These are phyloP conservation scores for Xylaria sp. DNA, from an alignment of 2,329 filamentous ascomycete genomes.

Conservation along the genomic window DNA sequence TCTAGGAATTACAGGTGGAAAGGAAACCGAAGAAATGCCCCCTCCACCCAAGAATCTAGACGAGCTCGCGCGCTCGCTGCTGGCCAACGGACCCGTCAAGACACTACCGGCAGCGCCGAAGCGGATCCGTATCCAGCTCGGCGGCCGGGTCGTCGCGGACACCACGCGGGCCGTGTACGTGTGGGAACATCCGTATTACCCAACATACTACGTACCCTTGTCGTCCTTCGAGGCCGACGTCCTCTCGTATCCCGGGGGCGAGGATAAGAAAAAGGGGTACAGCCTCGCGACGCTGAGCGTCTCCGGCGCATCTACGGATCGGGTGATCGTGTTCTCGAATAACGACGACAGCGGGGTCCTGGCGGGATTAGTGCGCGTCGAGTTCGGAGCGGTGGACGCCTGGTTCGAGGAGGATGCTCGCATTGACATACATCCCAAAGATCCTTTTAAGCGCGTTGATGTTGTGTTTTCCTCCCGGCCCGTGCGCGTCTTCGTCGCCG, in stretches of 20 bases:
- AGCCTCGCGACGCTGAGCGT: slow-evolving; percentile 38
- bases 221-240: slow-evolving; percentile 35
- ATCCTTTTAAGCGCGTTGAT: slow-evolving; percentile 73
- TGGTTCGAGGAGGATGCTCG: slow-evolving; percentile 68
- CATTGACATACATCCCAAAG: slow-evolving; percentile 72
- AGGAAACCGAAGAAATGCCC: slow-evolving; percentile 1
- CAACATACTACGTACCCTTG: slow-evolving; percentile 50
- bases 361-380: slow-evolving; percentile 41
- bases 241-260: slow-evolving; percentile 13
- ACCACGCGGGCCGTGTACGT: slow-evolving; percentile 50
- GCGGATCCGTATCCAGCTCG: slow-evolving; percentile 49
- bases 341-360: slow-evolving; percentile 30
- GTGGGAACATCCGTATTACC: slow-evolving; percentile 52
- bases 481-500: slow-evolving; percentile 56
- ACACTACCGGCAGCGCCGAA: slow-evolving; percentile 43
- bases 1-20: neutral
- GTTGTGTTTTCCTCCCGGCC: slow-evolving; percentile 65
- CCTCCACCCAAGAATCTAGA: neutral
- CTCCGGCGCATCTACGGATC: slow-evolving; percentile 37
- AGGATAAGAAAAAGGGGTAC: slow-evolving; percentile 31
- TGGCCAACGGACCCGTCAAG: slow-evolving; percentile 41
- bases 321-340: slow-evolving; percentile 41
- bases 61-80: slow-evolving; percentile 3
- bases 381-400: slow-evolving; percentile 45
- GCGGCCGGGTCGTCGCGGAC: slow-evolving; percentile 48